Percentiles rank a stretch among this genome's conserved stretches.
These are phyloP conservation scores for Gracilaria gracilis DNA, from an alignment of 23 red algal species.

Conservation along the genomic window DNA sequence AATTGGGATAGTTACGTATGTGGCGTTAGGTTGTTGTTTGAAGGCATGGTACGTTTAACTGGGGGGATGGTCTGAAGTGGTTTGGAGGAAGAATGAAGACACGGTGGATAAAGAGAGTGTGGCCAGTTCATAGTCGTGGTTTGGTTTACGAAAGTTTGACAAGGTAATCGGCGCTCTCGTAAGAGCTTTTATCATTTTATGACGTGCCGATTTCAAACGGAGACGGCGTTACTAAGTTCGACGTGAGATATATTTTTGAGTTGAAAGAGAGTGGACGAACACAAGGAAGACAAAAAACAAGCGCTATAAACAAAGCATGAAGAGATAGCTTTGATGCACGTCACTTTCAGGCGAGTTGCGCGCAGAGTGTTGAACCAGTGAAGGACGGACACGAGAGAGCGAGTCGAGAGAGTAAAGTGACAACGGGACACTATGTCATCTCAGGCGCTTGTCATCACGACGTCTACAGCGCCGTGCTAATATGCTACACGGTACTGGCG, in stretches of 20 bases:
- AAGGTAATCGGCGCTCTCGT: background rate
- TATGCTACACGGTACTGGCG: no score
- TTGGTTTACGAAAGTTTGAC: background rate
- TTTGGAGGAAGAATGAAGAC: background rate
- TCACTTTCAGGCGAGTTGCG: background rate
- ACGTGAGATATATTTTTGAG: background rate
- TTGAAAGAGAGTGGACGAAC: background rate
- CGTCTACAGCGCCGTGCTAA: background rate
- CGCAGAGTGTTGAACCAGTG: background rate
- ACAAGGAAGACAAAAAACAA: background rate
- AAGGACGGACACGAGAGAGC: background rate
- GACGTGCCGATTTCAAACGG: background rate
- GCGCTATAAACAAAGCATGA: background rate
- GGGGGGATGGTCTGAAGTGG: background rate
- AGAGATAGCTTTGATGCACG: background rate
- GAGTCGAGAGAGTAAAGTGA: no score
- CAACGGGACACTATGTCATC: background rate
- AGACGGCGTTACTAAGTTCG: background rate
- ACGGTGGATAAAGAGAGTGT: background rate
- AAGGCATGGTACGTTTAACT: background rate
- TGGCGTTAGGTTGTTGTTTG: background rate
- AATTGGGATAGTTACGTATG: background rate
- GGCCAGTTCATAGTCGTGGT: background rate
- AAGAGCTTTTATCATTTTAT: slow-evolving; percentile 9
- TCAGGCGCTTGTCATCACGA: background rate